Base-by-base conservation (phyloP, 768 basidiomycete genomes). In the Mycena indigotica region DNA sequence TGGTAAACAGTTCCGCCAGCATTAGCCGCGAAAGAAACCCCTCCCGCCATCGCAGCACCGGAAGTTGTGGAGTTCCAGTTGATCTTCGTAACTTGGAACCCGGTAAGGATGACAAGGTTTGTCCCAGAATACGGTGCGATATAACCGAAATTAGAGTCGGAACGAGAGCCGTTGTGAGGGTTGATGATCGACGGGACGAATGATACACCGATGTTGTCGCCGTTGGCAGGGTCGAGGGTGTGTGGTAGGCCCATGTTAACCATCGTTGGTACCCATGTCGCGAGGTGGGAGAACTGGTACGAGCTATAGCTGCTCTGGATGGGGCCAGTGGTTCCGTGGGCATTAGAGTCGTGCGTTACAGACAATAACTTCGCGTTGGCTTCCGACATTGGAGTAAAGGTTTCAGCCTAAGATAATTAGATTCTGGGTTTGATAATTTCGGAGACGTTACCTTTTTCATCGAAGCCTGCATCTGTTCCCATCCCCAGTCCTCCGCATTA, bases 401-500 rank as follows among this genome's bases (percentile, higher is more conserved):
- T 63, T 45, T 63, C 62, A 15, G 58, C 48, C 62, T 63, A 35
- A 32, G n/a, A n/a, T n/a, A 35, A 21, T 8, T 1, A 26, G 21
- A 51, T n/a, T n/a, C n/a, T n/a, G n/a, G n/a, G n/a, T n/a, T n/a
- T n/a, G n/a, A n/a, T n/a, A n/a, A n/a, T n/a, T n/a, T n/a, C n/a
- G 5, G 8, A 25, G 6, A 21, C 46, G 13, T n/a, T 38, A 64
- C 65, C 52, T 74, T 72, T 50, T 68, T 69, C 57, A 74, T 73
- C 28, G 61, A 65, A 8, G 52, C 35, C 50, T 68, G 70, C 62
- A 73, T 66, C 6, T 53, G 56, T 17, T 68, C 52, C 72, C 72
- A 74, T 23, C 65, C 68, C 72, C 73, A 74, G n/a, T 65, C 57
- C 6, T 65, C 56, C 32, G 56, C 61, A 2, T 59, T 63, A 8